phyloP scores from a whole-genome alignment of 345 rosid species.

The Citropsis articulata region DNA sequence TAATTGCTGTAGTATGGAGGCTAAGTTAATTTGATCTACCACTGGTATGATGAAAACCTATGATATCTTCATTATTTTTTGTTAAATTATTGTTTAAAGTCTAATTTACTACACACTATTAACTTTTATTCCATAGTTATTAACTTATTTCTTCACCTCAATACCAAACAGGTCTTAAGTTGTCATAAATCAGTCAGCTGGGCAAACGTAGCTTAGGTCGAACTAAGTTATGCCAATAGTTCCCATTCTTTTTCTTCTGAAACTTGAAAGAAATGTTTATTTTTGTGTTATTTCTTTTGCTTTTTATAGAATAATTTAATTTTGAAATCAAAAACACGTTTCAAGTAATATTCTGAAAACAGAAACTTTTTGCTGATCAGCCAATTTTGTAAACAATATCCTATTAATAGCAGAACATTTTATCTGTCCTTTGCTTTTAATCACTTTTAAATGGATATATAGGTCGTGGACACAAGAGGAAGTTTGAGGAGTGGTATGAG shows the following conservation, averaged over 20 bases:
- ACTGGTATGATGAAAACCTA: no score
- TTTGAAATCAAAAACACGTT: not conserved
- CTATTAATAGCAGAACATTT: not conserved
- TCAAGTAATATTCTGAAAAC: not conserved
- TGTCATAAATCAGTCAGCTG: not conserved
- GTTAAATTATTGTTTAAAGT: no score
- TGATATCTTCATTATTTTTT: no score
- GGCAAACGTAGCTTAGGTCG: not conserved
- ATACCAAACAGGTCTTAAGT: not conserved
- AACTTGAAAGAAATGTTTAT: not conserved
- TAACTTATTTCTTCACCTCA: no score
- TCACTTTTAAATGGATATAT: constrained; percentile 17
- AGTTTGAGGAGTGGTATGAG: constrained; percentile 36
- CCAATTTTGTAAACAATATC: not conserved
- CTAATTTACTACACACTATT: no score
- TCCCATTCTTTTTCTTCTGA: not conserved
- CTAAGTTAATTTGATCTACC: no score
- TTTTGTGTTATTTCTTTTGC: not conserved
- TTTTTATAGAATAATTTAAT: no score
- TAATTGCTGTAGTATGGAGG: no score
- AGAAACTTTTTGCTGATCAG: not conserved
- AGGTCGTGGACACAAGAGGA: constrained; percentile 56
- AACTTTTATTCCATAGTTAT: no score
- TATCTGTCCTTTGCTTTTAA: constrained; percentile 4
- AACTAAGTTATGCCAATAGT: not conserved